These are phyloP conservation scores for Pseudogymnoascus sp. DNA, from an alignment of 2,329 filamentous ascomycete species.

Conservation along the genomic window DNA sequence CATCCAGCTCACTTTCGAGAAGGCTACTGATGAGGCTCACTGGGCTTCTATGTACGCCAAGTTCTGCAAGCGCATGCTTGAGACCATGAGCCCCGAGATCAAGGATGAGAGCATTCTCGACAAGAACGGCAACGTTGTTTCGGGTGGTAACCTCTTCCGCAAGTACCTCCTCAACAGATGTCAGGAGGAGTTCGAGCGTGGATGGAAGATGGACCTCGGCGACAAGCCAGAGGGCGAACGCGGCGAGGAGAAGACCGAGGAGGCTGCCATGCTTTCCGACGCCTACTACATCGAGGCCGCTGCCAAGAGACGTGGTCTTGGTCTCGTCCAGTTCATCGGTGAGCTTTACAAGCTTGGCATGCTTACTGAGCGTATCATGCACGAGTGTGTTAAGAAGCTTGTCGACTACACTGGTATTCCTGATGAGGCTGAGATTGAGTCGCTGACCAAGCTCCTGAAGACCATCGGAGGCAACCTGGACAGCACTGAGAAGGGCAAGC, in stretches of 20 bases:
- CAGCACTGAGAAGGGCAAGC: slow-evolving; percentile 69
- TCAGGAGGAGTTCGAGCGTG: slow-evolving; percentile 97
- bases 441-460: slow-evolving; percentile 81
- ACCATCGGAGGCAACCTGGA: slow-evolving; percentile 89
- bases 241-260: slow-evolving; percentile 49
- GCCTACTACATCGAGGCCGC: slow-evolving; percentile 93
- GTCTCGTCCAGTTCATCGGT: slow-evolving; percentile 98
- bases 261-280: slow-evolving; percentile 80
- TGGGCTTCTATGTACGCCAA: slow-evolving; percentile 99
- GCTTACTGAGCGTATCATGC: slow-evolving; percentile 99
- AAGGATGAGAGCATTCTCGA: slow-evolving; percentile 92
- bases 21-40: slow-evolving; percentile 95
- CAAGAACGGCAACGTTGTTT: slow-evolving; percentile 79
- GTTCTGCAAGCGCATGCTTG: slow-evolving; percentile 95
- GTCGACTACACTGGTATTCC: slow-evolving; percentile 90
- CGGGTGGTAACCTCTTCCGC: slow-evolving; percentile 88
- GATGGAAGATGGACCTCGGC: slow-evolving; percentile 86
- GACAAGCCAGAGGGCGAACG: slow-evolving; percentile 63
- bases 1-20: slow-evolving; percentile 98
- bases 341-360: slow-evolving; percentile 98
- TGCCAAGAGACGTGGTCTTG: slow-evolving; percentile 91
- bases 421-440: slow-evolving; percentile 94
- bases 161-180: slow-evolving; percentile 98
- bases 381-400: slow-evolving; percentile 95
- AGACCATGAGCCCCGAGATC: slow-evolving; percentile 89